Evolutionary conservation across 73 alveolate genomes (phyloP).

Genomic region (Paramecium primaurelia): DNA sequence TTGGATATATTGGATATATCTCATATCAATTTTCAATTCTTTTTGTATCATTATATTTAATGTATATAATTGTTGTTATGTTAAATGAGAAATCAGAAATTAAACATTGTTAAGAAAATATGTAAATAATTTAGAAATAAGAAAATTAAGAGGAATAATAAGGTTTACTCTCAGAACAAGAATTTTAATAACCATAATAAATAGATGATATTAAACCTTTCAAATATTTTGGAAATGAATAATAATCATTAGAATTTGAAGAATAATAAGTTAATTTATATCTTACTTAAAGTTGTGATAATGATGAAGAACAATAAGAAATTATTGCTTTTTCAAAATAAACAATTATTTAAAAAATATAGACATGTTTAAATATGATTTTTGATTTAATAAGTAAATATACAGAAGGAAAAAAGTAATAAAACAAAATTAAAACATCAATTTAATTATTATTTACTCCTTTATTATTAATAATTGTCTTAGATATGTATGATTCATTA

Average conservation of each 20-base stretch:
- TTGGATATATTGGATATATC: constrained; percentile 60
- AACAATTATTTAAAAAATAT: neutral
- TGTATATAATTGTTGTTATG: neutral
- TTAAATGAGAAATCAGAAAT: neutral
- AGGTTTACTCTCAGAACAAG: neutral
- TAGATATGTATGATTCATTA: neutral
- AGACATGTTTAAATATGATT: neutral
- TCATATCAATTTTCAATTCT: neutral
- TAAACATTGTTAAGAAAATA: neutral
- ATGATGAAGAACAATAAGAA: neutral
- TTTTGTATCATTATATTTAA: neutral
- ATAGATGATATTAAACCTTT: neutral
- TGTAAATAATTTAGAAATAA: neutral
- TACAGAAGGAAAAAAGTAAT: neutral
- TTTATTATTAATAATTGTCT: neutral
- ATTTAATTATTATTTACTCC: neutral
- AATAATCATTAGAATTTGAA: neutral
- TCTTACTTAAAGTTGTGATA: neutral
- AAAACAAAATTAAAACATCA: neutral
- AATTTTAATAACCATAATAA: neutral
- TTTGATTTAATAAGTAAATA: neutral
- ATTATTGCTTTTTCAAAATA: neutral
- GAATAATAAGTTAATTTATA: neutral
- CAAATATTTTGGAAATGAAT: neutral
- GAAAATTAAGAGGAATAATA: neutral